phyloP scores from a whole-genome alignment of 2,329 filamentous ascomycete genomes.

The Nemania serpens region DNA sequence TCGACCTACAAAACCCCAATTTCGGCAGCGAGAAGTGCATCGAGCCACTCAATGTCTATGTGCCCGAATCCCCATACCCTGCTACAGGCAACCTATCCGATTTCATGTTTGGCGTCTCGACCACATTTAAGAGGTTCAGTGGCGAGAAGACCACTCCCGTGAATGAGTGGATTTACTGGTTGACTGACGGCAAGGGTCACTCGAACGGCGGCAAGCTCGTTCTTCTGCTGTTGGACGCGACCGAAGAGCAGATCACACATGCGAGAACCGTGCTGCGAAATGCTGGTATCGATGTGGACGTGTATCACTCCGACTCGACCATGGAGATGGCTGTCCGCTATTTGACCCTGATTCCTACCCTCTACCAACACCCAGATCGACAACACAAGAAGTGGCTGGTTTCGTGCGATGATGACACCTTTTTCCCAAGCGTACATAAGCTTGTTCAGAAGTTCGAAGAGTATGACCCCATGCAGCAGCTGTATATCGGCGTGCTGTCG shows the following conservation, averaged over 20 bases:
- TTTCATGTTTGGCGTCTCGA: conserved; percentile 64
- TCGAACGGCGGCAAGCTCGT: conserved; percentile 63
- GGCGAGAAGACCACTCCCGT: conserved; percentile 57
- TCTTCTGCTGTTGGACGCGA: conserved; percentile 58
- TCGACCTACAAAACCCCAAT: conserved; percentile 52
- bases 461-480: conserved; percentile 56
- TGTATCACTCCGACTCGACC: conserved; percentile 57
- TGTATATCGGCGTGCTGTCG: conserved; percentile 66
- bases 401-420: conserved; percentile 68
- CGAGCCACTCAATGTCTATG: conserved; percentile 55
- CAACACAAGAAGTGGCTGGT: conserved; percentile 62
- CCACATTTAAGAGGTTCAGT: conserved; percentile 59
- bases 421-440: conserved; percentile 63
- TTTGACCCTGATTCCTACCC: conserved; percentile 57
- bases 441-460: conserved; percentile 56
- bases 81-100: conserved; percentile 58
- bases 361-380: conserved; percentile 58
- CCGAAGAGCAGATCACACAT: conserved; percentile 55
- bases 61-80: conserved; percentile 56
- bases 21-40: conserved; percentile 51
- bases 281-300: conserved; percentile 61
- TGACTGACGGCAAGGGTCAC: conserved; percentile 59
- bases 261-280: conserved; percentile 52
- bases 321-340: conserved; percentile 65
- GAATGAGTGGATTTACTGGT: conserved; percentile 64